Base-by-base conservation (phyloP, 2,329 filamentous ascomycete genomes). In the Monilinia polystroma region DNA sequence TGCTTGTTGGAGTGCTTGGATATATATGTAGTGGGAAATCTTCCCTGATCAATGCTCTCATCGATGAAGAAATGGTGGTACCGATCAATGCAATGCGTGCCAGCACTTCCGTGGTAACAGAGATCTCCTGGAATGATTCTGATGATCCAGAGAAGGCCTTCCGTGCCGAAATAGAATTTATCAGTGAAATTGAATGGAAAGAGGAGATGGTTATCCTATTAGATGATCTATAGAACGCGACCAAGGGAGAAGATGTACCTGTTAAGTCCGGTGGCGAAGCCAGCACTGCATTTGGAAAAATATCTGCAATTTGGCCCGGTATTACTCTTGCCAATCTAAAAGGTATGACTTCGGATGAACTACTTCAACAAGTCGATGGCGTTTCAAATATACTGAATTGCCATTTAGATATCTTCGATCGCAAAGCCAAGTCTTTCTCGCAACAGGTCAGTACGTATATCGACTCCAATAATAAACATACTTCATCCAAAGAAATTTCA, bases 141-240 rank as follows among this genome's bases (percentile, higher is more conserved):
- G 54, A 66, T 12, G 55, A 59, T 35, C 43, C 55, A 0, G 23
- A 53, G 2, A 29, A 32, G 8, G 45, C 26, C 4, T 59, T 52
- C 1, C 47, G 43, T 4, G 53, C 63, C 35, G 63, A 66, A 4
- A 66, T 60, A 7, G 55, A 66, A 20, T 66, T 66, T 20, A 60
- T 66, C 0, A 23, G 18, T 8, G 53, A 41, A 5, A 11, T 0
- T 1, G 63, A 66, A 26, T 60, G 63, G 63, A 29, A 32, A 8
- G 12, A 1, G 1, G 63, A 66, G 14, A 52, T 66, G 18, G 32
- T 45, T 0, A 20, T 66, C 0, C 2, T 66, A 1, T 4, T 66
- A 11, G 16, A 53, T 23, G 63, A 66, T 32, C 4, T 66, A 1
- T 3, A 8, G 2, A 52, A 60, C 1, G 47, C 32, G 2, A 52